These are phyloP conservation scores for Naumovozyma dairenensis DNA, from an alignment of 805 yeast species.

Conservation along the genomic window DNA sequence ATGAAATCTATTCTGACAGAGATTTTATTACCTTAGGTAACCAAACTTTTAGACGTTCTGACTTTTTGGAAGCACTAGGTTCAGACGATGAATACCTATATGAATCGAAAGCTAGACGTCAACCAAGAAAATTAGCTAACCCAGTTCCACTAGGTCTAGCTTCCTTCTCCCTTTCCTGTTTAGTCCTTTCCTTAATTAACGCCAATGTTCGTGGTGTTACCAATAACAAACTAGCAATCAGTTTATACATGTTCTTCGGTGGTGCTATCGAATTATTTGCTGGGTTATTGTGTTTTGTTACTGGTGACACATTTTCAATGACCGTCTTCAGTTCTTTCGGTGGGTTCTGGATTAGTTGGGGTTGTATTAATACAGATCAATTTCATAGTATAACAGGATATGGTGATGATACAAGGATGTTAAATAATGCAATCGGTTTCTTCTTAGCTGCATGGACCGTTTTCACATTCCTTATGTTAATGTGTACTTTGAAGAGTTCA, in stretches of 20 bases:
- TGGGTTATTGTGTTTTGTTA: conserved; percentile 68
- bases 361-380: conserved; percentile 49
- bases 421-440: conserved; percentile 46
- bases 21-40: conserved; percentile 33
- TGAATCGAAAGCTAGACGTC: background rate
- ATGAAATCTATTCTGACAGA: conserved; percentile 26
- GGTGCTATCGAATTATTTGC: conserved; percentile 64
- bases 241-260: conserved; percentile 61
- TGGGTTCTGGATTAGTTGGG: conserved; percentile 73
- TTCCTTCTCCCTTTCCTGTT: conserved; percentile 49
- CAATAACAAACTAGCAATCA: conserved; percentile 51
- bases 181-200: conserved; percentile 55
- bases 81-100: too few relatives aligned
- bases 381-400: conserved; percentile 47
- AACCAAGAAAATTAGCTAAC: conserved; percentile 45
- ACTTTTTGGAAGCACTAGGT: conserved; percentile 38
- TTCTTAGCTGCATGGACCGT: conserved; percentile 55
- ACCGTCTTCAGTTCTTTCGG: conserved; percentile 43
- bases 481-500: conserved; percentile 50
- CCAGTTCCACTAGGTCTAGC: conserved; percentile 71
- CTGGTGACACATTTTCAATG: conserved; percentile 70
- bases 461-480: conserved; percentile 48
- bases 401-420: conserved; percentile 35
- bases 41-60: conserved; percentile 39
- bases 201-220: conserved; percentile 60